A percentile compares a stretch with the other conserved stretches of the same genome.
phyloP scores from a whole-genome alignment of 2,329 filamentous ascomycete genomes.

The Fusarium praegraminearum region DNA sequence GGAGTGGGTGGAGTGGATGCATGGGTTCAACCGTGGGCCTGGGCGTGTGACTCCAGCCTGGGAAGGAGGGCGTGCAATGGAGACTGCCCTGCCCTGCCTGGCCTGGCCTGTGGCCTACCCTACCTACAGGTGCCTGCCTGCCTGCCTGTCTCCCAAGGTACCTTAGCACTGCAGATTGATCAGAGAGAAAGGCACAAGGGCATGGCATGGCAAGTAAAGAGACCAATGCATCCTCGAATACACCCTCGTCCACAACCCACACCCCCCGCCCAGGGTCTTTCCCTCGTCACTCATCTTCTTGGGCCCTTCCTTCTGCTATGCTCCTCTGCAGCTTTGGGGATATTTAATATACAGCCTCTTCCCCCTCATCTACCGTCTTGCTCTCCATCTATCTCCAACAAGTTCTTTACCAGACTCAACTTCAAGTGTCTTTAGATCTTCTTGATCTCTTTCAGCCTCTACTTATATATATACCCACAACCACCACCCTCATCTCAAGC shows the following conservation, averaged over 20 bases:
- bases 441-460: constrained; percentile 26
- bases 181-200: constrained; percentile 11
- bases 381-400: constrained; percentile 43
- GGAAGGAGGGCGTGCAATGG: constrained; percentile 11
- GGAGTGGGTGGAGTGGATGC: constrained; percentile 9
- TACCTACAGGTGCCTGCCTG: background rate
- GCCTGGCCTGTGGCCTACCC: no score
- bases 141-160: background rate
- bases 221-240: constrained; percentile 14
- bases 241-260: constrained; percentile 19
- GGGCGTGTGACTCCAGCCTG: constrained; percentile 22
- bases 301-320: constrained; percentile 21
- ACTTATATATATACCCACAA: constrained; percentile 19
- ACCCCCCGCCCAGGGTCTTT: constrained; percentile 17
- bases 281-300: constrained; percentile 40
- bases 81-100: background rate
- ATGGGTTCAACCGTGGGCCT: background rate
- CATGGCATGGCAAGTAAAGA: constrained; percentile 12
- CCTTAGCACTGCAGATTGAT: constrained; percentile 15
- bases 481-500: constrained; percentile 24
- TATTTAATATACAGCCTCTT: constrained; percentile 52
- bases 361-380: constrained; percentile 44
- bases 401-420: constrained; percentile 34
- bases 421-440: constrained; percentile 34
- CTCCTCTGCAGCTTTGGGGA: constrained; percentile 42